Conservation (phyloP, 2,329 filamentous ascomycete genomes). For the Dothistroma septosporum region DNA sequence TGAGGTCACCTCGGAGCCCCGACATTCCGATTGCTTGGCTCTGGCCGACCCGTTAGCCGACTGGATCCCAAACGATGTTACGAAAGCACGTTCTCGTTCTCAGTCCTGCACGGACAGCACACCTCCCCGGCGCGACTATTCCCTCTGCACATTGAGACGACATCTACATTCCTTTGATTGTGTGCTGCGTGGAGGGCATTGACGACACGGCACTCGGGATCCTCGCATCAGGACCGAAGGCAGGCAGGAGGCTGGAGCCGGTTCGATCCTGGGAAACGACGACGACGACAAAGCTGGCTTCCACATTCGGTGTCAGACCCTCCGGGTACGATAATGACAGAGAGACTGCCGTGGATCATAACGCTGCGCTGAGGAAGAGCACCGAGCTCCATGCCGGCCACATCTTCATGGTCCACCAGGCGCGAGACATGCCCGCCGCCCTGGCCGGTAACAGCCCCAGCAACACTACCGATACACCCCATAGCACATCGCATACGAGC, state of each 20-base stretch:
- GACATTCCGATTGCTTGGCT: too few species aligned
- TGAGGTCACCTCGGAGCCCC: too few species aligned
- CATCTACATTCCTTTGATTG: background rate
- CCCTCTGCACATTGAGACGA: background rate
- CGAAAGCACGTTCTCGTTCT: too few species aligned
- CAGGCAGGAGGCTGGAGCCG: background rate
- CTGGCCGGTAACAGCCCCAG: constrained; percentile 28
- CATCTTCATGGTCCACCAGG: constrained; percentile 42
- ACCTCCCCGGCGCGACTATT: background rate
- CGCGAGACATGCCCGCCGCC: constrained; percentile 50
- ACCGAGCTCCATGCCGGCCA: constrained; percentile 29
- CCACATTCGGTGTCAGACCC: constrained; percentile 22
- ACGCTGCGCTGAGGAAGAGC: constrained; percentile 28
- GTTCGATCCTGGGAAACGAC: background rate
- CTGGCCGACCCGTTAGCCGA: too few species aligned
- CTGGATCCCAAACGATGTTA: too few species aligned
- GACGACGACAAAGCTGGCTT: constrained; percentile 26
- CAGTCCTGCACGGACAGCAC: background rate
- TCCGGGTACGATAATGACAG: constrained; percentile 29
- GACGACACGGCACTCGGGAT: background rate
- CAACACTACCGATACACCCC: constrained; percentile 23
- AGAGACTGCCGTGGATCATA: background rate
- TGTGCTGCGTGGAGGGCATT: background rate
- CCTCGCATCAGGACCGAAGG: background rate
- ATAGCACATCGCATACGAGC: constrained; percentile 11